Evolutionary conservation across 345 rosid genomes (phyloP).

Genomic region (Pistacia vera): DNA sequence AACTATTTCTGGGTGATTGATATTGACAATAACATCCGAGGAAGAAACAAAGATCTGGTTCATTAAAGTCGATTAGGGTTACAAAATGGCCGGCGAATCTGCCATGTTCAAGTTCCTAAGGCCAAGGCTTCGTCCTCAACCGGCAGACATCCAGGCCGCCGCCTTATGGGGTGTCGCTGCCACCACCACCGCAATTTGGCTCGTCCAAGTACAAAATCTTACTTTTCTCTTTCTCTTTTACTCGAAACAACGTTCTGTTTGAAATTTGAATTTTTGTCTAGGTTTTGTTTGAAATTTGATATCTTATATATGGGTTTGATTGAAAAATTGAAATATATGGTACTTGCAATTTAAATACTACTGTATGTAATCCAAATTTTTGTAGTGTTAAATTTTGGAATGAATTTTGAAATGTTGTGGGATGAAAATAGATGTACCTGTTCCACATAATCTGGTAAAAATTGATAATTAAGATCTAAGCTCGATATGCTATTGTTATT

Average conservation of each 20-base stretch:
- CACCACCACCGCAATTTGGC: constrained; percentile 62
- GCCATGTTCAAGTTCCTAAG: constrained; percentile 43
- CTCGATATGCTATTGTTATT: neutral
- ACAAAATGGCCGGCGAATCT: constrained; percentile 50
- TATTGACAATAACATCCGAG: constrained; percentile 3
- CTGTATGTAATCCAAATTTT: too few relatives aligned
- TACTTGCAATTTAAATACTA: too few relatives aligned
- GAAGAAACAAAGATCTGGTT: constrained; percentile 3
- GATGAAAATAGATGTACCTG: neutral
- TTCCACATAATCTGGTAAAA: neutral
- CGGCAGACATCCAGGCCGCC: constrained; percentile 67
- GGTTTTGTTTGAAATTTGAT: neutral
- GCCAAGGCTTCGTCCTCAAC: constrained; percentile 62
- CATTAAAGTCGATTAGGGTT: constrained; percentile 12
- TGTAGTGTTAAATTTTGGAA: neutral
- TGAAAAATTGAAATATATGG: too few relatives aligned
- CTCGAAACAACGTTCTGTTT: neutral
- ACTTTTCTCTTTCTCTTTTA: neutral
- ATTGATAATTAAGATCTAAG: neutral
- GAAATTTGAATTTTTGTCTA: neutral
- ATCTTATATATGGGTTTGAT: neutral
- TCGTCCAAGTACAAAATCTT: constrained; percentile 58
- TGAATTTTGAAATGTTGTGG: neutral
- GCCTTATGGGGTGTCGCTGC: constrained; percentile 90
- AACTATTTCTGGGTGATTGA: neutral